Percentiles rank a stretch among this genome's conserved stretches.
Evolutionary conservation across 2,329 filamentous ascomycete species (phyloP).

Genomic region (Hortaea sp.): DNA sequence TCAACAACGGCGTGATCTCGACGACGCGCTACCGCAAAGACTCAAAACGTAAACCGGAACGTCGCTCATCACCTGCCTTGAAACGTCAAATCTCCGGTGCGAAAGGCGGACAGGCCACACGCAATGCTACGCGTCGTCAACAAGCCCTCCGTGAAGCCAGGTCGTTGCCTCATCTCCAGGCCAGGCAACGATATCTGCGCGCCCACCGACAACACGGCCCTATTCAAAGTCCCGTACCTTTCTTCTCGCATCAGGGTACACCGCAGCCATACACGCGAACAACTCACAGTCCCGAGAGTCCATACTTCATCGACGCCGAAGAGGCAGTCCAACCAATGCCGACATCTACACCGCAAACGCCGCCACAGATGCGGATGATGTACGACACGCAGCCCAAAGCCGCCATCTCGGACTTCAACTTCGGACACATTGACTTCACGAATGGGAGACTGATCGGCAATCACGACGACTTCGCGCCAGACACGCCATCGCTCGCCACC

Average conservation of each 20-base stretch:
- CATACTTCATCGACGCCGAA: slow-evolving; percentile 12
- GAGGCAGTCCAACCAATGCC: slow-evolving; percentile 1
- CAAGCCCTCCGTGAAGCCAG: slow-evolving; percentile 8
- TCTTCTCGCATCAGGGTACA: background rate
- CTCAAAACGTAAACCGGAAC: slow-evolving; percentile 31
- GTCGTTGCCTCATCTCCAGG: slow-evolving; percentile 3
- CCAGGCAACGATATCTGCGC: slow-evolving; percentile 1
- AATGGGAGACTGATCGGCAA: slow-evolving; percentile 11
- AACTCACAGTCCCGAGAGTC: slow-evolving; percentile 6
- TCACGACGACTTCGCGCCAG: slow-evolving; percentile 14
- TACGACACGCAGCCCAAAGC: slow-evolving; percentile 4
- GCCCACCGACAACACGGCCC: background rate
- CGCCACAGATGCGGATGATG: slow-evolving; percentile 4
- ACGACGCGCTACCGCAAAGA: slow-evolving; percentile 56
- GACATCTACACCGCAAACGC: slow-evolving; percentile 8
- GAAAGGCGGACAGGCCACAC: slow-evolving; percentile 35
- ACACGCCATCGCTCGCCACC: slow-evolving; percentile 19
- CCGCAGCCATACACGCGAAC: slow-evolving; percentile 1
- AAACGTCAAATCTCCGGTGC: slow-evolving; percentile 36
- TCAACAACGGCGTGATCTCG: slow-evolving; percentile 64
- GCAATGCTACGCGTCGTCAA: slow-evolving; percentile 18
- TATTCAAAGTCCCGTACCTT: background rate
- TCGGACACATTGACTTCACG: slow-evolving; percentile 11
- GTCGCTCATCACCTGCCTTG: slow-evolving; percentile 19
- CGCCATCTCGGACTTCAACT: slow-evolving; percentile 6